phyloP scores from a whole-genome alignment of 192 early-diverging fungal species.

The Backusella liffmaniae region DNA sequence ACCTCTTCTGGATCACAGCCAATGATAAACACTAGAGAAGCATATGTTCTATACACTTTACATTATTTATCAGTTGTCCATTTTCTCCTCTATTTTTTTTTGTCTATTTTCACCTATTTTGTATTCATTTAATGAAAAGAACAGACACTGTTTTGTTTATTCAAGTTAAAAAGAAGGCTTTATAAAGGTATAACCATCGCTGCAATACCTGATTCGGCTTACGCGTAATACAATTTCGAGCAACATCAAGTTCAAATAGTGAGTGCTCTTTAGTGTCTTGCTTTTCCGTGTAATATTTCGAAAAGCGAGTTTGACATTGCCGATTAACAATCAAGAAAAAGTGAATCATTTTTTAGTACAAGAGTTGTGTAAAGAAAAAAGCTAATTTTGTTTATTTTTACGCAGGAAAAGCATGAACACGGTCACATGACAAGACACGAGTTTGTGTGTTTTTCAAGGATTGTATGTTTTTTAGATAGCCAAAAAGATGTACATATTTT shows the following conservation, averaged over 20 bases:
- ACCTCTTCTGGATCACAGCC: conserved; percentile 37
- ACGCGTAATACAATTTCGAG: conserved; percentile 29
- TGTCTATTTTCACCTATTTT: conserved; percentile 26
- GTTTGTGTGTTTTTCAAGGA: too few relatives aligned
- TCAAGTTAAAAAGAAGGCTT: not conserved
- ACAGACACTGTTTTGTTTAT: conserved; percentile 14
- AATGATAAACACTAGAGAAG: conserved; percentile 36
- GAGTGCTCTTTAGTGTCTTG: conserved; percentile 19
- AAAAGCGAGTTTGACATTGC: conserved; percentile 41
- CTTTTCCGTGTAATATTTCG: conserved; percentile 25
- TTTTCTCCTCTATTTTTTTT: not conserved
- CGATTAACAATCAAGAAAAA: conserved; percentile 39
- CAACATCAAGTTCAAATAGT: conserved; percentile 26
- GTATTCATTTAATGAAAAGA: conserved; percentile 28
- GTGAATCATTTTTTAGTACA: conserved; percentile 21
- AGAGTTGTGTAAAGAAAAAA: not conserved
- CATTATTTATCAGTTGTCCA: not conserved
- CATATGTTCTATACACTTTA: conserved; percentile 39
- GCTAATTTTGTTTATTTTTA: not conserved
- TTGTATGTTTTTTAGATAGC: too few relatives aligned
- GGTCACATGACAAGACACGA: too few relatives aligned
- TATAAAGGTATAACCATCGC: not conserved
- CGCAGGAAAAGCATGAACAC: not conserved
- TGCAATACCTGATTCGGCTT: conserved; percentile 24
- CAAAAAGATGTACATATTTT: too few relatives aligned